phyloP scores from a whole-genome alignment of 306 rosid species.

The Quercus dentata region DNA sequence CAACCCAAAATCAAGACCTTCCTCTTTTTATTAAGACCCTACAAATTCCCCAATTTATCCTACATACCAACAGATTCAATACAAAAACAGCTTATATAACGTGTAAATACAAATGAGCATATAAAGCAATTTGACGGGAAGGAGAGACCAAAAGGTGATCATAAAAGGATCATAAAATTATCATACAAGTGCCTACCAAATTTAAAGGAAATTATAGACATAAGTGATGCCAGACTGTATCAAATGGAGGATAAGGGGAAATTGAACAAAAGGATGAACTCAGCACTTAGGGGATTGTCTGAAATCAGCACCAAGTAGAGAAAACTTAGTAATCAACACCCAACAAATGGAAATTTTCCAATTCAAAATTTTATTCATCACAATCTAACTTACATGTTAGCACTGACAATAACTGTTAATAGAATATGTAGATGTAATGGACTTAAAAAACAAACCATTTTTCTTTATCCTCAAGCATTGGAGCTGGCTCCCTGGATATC shows the following conservation, averaged over 20 bases:
- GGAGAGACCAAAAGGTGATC: background rate
- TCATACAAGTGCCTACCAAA: background rate
- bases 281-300: too few relatives aligned
- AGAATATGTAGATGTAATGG: constrained; percentile 2
- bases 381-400: background rate
- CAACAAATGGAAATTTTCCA: too few relatives aligned
- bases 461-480: constrained; percentile 99
- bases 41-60: too few relatives aligned
- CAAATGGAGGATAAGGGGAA: too few relatives aligned
- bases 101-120: background rate
- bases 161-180: background rate
- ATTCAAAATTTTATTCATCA: too few relatives aligned
- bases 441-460: constrained; percentile 69
- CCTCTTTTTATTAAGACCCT: too few relatives aligned
- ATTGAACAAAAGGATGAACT: too few relatives aligned
- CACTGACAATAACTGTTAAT: constrained; percentile 11
- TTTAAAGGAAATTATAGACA: background rate
- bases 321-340: too few relatives aligned
- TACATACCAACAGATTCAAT: background rate
- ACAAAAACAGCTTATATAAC: background rate
- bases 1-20: too few relatives aligned
- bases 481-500: constrained; percentile 99
- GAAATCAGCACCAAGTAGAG: too few relatives aligned
- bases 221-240: too few relatives aligned
- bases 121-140: background rate